phyloP scores from a whole-genome alignment of 2,329 filamentous ascomycete genomes.

The Fusarium sp. region DNA sequence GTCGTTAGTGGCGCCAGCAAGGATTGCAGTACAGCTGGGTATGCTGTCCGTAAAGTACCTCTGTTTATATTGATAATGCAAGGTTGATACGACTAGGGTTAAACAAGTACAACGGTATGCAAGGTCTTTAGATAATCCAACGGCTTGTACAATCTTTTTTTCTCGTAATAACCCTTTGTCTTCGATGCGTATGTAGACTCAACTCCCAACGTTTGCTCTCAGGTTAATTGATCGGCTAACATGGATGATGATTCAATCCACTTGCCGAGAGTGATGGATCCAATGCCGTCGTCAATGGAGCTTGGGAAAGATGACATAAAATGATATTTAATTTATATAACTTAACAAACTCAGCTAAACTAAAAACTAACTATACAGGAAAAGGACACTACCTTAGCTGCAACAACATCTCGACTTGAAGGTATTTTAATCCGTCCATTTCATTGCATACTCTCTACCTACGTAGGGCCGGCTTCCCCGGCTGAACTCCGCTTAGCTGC shows the following conservation, averaged over 20 bases:
- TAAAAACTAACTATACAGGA: no score
- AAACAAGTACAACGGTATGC: not conserved
- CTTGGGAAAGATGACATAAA: not conserved
- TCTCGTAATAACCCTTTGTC: no score
- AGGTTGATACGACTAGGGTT: not conserved
- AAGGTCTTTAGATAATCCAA: not conserved
- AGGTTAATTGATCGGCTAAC: not conserved
- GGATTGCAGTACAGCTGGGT: no score
- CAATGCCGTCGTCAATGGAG: not conserved
- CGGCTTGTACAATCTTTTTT: not conserved
- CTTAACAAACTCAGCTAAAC: no score
- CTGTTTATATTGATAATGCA: constrained; percentile 23
- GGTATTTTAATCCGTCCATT: no score
- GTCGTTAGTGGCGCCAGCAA: constrained; percentile 14
- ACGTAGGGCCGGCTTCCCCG: not conserved
- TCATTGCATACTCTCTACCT: not conserved
- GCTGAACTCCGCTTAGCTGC: constrained; percentile 31
- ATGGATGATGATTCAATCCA: not conserved
- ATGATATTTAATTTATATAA: no score
- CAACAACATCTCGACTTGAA: not conserved
- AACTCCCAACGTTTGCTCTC: not conserved
- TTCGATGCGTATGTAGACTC: no score
- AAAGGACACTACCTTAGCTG: not conserved
- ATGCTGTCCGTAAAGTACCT: not conserved
- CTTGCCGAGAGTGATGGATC: not conserved